Evolutionary conservation across 306 rosid genomes (phyloP).

Genomic region (Carpinus viminea): DNA sequence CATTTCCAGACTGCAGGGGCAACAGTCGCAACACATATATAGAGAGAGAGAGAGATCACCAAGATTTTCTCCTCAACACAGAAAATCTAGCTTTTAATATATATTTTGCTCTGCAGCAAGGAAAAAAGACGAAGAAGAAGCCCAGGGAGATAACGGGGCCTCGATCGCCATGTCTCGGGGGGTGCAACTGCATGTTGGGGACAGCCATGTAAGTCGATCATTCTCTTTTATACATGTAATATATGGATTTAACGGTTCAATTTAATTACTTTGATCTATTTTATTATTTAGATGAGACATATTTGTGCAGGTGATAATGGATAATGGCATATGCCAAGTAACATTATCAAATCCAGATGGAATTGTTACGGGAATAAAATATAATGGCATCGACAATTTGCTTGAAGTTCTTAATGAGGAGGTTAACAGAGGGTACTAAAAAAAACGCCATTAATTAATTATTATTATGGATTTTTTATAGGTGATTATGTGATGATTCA

Average conservation of each 20-base stretch:
- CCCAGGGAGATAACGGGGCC: background rate
- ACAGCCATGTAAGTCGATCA: constrained; percentile 54
- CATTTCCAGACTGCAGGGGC: background rate
- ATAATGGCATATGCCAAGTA: constrained; percentile 87
- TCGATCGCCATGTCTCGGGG: constrained; percentile 52
- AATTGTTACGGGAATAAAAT: constrained; percentile 75
- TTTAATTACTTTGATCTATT: too few relatives aligned
- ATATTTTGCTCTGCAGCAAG: constrained; percentile 9
- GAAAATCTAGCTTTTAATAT: background rate
- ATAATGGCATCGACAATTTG: constrained; percentile 76
- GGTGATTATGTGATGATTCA: background rate
- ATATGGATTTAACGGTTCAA: background rate
- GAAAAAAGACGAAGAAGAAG: constrained; percentile 14
- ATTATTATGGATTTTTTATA: too few relatives aligned
- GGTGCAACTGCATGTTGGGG: constrained; percentile 58
- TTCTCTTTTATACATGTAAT: background rate
- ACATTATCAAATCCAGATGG: constrained; percentile 86
- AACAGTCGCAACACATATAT: too few relatives aligned
- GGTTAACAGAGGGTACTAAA: constrained; percentile 70
- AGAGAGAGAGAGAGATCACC: background rate
- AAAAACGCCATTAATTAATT: constrained; percentile 14
- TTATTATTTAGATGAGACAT: background rate
- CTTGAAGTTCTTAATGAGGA: constrained; percentile 84
- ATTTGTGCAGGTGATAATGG: constrained; percentile 79
- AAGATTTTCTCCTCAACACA: background rate